These are phyloP conservation scores for Boletus pseudo-olivaceus DNA, from an alignment of 768 basidiomycete species.

Conservation along the genomic window DNA sequence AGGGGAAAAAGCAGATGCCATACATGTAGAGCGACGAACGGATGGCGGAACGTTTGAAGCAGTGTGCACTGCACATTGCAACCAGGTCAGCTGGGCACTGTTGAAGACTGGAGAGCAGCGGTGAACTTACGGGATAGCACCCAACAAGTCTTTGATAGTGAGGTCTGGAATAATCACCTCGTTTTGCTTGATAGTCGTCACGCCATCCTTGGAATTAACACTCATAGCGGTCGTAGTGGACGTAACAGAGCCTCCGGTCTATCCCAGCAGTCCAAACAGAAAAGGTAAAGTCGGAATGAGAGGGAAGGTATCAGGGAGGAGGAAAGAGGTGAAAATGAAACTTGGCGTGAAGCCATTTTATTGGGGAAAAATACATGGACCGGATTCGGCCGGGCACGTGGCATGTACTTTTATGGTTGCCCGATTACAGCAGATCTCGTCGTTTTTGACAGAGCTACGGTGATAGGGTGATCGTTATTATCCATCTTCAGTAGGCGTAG, in stretches of 20 bases:
- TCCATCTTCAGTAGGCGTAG: too few species aligned
- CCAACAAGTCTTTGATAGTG: constrained; percentile 81
- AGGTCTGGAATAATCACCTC: constrained; percentile 75
- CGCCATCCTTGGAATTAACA: constrained; percentile 9
- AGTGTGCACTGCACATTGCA: constrained; percentile 57
- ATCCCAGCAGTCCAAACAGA: constrained; percentile 1
- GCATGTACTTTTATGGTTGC: background rate
- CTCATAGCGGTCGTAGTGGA: constrained; percentile 21
- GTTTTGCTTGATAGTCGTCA: constrained; percentile 48
- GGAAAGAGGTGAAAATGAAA: background rate
- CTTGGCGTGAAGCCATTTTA: constrained; percentile 17
- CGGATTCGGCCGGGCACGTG: constrained; percentile 33
- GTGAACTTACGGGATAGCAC: constrained; percentile 70
- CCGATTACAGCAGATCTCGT: too few species aligned
- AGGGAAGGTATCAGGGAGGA: background rate
- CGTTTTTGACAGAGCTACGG: too few species aligned
- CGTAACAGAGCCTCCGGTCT: constrained; percentile 5
- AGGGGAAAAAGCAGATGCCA: constrained; percentile 19
- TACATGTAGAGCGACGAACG: constrained; percentile 78
- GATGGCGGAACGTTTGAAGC: constrained; percentile 86
- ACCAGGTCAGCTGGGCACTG: background rate
- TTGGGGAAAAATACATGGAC: constrained; percentile 18
- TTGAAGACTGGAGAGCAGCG: background rate
- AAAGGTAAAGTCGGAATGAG: background rate
- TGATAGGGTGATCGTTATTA: too few species aligned